Evolutionary conservation across 352 stramenopile species (phyloP), one percentile per base, ranked within the genome.

Genomic region (Phytophthora sp.): DNA sequence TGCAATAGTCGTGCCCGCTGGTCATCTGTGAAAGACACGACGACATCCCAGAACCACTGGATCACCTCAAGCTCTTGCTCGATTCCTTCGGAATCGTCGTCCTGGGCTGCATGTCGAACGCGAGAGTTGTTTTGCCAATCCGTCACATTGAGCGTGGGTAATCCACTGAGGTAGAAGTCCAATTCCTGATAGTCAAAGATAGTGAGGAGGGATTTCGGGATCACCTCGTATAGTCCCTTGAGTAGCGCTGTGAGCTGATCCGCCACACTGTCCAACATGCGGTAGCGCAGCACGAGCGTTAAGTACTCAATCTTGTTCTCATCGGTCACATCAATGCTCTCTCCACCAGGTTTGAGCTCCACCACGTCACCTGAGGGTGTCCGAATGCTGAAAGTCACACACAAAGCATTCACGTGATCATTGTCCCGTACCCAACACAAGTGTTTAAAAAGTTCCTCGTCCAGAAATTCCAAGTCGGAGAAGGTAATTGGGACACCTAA

Each of bases 221-320:
- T 88, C 18, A 99, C 89, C 46, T 93, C 86, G 66, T 97, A 94
- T 50, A 99, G 86, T 6, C 97, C 97, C 30, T 78, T 88, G 18
- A 97, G 71, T 53, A 99, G 93, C 36, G 84, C 82, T 18, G 92
- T 76, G 24, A 98, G 95, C 60, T 98, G 95, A 11, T 86, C 63
- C 12, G 82, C 59, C 23, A 99, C 91, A 29, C 85, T 96, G 36
- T 93, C 90, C 23, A 98, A 79, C 77, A 99, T 89, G 13, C 97
- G 71, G 71, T 96, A 98, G 38, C 93, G 81, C n/a, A 98, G 73
- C 64, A 99, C 94, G 3, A 96, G 82, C 21, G 89, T 73, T 33
- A 99, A 85, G 79, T 99, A 99, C 65, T 98, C 92, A 53, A 95
- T 81, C 52, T 96, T 96, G 79, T 99, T 99, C 20, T 92, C 90